Percentiles rank a stretch among this genome's conserved stretches.
Evolutionary conservation across 2,329 filamentous ascomycete genomes (phyloP).

Genomic region (Didymella keratinophila): DNA sequence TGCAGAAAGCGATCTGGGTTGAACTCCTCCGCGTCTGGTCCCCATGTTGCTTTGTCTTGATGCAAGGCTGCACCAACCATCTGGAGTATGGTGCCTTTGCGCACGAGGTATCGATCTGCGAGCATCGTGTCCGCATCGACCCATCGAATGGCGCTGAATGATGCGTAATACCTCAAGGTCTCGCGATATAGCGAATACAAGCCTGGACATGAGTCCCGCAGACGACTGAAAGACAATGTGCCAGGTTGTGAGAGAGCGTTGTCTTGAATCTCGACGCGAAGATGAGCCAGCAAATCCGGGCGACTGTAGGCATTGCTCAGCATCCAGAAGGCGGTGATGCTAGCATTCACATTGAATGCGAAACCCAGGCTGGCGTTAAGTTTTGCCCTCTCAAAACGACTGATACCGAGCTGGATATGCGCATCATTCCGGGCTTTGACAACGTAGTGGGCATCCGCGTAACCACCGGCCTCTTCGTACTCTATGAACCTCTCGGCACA

Average conservation of each 20-base stretch:
- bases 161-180: background rate
- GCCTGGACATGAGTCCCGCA: background rate
- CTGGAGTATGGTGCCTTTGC: background rate
- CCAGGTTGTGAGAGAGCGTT: background rate
- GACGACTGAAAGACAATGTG: background rate
- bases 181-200: background rate
- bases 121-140: background rate
- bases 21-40: background rate
- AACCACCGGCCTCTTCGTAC: background rate
- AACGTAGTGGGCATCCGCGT: background rate
- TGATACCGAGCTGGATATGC: background rate
- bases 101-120: background rate
- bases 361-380: background rate
- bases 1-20: background rate
- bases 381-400: background rate
- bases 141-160: background rate
- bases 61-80: background rate
- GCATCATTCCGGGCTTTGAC: background rate
- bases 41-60: background rate
- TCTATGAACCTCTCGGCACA: background rate
- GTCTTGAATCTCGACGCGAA: background rate
- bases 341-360: background rate
- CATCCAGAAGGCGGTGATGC: background rate
- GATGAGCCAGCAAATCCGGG: background rate
- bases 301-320: background rate